Conservation (phyloP, 2,329 filamentous ascomycete genomes). For the Colletotrichum sp. region DNA sequence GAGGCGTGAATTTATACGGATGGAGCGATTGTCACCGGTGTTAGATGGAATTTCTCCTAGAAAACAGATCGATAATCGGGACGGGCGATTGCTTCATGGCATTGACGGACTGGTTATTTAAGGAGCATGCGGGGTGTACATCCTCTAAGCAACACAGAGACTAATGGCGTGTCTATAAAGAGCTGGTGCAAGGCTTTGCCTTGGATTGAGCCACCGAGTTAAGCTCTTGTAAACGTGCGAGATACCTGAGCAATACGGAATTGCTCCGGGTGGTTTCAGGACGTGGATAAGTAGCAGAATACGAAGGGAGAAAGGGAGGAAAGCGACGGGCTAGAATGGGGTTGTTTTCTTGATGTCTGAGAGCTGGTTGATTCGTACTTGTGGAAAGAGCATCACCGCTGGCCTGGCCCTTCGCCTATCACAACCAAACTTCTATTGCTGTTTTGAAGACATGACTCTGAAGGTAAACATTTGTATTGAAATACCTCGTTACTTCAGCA, state of each 20-base stretch:
- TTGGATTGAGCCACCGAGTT: background rate
- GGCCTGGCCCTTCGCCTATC: no score
- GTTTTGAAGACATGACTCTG: background rate
- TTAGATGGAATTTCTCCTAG: accelerated
- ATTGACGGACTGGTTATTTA: background rate
- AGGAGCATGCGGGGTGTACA: background rate
- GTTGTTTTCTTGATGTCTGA: accelerated
- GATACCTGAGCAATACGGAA: background rate
- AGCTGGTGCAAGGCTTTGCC: background rate
- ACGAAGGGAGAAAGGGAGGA: background rate
- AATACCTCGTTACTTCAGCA: accelerated
- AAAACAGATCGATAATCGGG: no score
- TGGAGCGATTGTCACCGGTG: no score
- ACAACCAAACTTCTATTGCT: background rate
- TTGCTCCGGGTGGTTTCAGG: accelerated
- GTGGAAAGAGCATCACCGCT: background rate
- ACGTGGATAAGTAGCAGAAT: accelerated
- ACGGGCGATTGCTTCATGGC: accelerated
- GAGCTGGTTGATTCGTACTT: background rate
- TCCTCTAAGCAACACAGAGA: background rate
- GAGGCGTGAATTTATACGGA: no score
- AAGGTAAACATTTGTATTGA: background rate
- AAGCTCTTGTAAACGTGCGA: accelerated
- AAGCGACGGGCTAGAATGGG: accelerated
- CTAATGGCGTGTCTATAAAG: accelerated